Evolutionary conservation across 202 grass and related monocot species (phyloP).

Genomic region (Digitaria exilis): DNA sequence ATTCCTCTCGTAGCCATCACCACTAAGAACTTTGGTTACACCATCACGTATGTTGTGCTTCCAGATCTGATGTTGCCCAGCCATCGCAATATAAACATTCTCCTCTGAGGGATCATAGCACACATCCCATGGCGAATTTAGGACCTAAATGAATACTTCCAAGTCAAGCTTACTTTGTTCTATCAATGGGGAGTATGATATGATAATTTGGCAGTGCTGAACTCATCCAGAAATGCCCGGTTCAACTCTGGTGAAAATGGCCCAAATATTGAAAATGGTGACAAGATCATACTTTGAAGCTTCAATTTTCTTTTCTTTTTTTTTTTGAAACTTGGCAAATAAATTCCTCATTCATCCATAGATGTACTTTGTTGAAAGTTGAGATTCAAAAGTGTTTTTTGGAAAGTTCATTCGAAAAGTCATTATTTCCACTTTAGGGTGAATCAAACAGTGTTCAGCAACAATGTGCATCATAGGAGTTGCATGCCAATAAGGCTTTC

Average conservation of each 20-base stretch:
- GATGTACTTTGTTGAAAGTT: neutral
- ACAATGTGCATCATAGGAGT: neutral
- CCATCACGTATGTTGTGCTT: conserved; percentile 67
- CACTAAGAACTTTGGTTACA: conserved; percentile 80
- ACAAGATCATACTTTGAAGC: neutral
- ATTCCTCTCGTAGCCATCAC: conserved; percentile 95
- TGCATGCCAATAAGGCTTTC: conserved; percentile 13
- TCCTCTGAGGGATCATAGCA: conserved; percentile 75
- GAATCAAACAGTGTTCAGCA: conserved; percentile 8
- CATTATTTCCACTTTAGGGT: neutral
- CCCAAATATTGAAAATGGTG: neutral
- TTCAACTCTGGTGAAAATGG: neutral
- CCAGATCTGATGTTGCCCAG: conserved; percentile 98
- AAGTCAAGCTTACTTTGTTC: conserved; percentile 40
- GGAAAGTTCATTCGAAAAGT: neutral
- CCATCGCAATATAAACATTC: conserved; percentile 89
- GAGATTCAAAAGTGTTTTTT: neutral
- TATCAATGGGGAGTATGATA: neutral
- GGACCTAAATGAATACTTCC: conserved; percentile 56
- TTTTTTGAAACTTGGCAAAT: neutral
- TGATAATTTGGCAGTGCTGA: neutral
- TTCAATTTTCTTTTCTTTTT: neutral
- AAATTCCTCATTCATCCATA: neutral
- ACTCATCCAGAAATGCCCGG: neutral
- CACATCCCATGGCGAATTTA: conserved; percentile 99